Evolutionary conservation across 2,329 filamentous ascomycete species (phyloP), one percentile per base, ranked within the genome.

Genomic region (Colletotrichum kahawae): DNA sequence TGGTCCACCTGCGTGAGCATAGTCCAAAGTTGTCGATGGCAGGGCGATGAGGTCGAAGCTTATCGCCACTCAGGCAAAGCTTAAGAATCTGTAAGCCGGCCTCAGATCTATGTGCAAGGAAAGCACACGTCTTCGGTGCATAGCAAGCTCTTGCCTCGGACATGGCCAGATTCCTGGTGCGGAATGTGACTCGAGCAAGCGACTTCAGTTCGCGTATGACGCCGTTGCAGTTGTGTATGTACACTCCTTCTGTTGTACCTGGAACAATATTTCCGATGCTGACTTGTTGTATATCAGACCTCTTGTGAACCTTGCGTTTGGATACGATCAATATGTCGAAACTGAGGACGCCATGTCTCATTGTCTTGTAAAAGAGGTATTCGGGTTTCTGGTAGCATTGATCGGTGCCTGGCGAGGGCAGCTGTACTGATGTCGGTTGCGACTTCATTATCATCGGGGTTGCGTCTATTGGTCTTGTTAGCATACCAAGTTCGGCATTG

Each of bases 361-460:
- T 48, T 9, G 18, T 48, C 38, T 48, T 48, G 18, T 12, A 48
- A 48, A 48, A 48, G 18, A 48, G 38, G 12, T n/a, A 48, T 18
- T 48, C 38, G 9, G 38, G 38, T 2, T n/a, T 12, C 9, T 3
- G 12, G 0, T n/a, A 4, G 18, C 38, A 5, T 48, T 18, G 4
- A n/a, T 1, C 9, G n/a, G 18, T 2, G 3, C n/a, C 18, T n/a
- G 18, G 18, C 18, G 18, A 12, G 1, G 9, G 6, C 9, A 3
- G 5, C 1, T n/a, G 18, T 48, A 18, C 3, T 48, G 9, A n/a
- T 48, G 9, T 43, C 18, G 8, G 5, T 48, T 48, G n/a, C 1
- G 38, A 9, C 7, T 31, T 31, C 29, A 31, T 7, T 3, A 5
- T 1, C 38, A 48, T 48, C 9, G 18, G 10, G 3, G 0, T n/a